Percentiles rank a stretch among this genome's conserved stretches.
phyloP scores from a whole-genome alignment of 2,329 filamentous ascomycete species.

The Diplodia scrobiculata region DNA sequence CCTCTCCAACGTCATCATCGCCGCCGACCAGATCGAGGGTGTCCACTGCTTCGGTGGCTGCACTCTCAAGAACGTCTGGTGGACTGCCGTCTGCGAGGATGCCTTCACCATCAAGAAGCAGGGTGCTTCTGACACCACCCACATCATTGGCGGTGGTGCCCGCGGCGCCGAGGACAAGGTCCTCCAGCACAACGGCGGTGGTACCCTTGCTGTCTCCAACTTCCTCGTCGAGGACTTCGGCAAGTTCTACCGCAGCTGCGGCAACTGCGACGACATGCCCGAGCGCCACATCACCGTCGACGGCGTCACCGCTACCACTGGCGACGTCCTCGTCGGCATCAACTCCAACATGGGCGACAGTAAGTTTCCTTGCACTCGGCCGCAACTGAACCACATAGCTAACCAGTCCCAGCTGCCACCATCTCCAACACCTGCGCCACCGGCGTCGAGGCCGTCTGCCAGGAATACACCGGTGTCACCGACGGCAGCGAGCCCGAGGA shows the following conservation, averaged over 20 bases:
- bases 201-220: slow-evolving; percentile 40
- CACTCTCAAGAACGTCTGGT: slow-evolving; percentile 46
- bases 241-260: slow-evolving; percentile 41
- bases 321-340: slow-evolving; percentile 40
- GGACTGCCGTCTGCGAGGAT: slow-evolving; percentile 45
- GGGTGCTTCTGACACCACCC: slow-evolving; percentile 32
- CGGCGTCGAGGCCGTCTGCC: slow-evolving; percentile 35
- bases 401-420: slow-evolving; percentile 53
- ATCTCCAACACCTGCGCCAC: slow-evolving; percentile 47
- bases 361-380: neutral
- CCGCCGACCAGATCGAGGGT: slow-evolving; percentile 51
- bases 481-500: slow-evolving; percentile 38
- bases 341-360: slow-evolving; percentile 38
- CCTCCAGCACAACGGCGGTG: slow-evolving; percentile 41
- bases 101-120: slow-evolving; percentile 38
- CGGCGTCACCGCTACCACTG: slow-evolving; percentile 46
- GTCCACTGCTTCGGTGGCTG: slow-evolving; percentile 56
- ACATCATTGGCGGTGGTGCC: slow-evolving; percentile 40
- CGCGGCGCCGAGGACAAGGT: slow-evolving; percentile 39
- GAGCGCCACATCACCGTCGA: slow-evolving; percentile 37
- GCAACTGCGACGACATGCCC: slow-evolving; percentile 38
- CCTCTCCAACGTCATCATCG: slow-evolving; percentile 55
- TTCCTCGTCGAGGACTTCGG: slow-evolving; percentile 39
- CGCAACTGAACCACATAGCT: slow-evolving; percentile 23
- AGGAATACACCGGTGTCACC: slow-evolving; percentile 37